phyloP scores from a whole-genome alignment of 2,329 filamentous ascomycete species.

The Orbilia blumenaviensis region DNA sequence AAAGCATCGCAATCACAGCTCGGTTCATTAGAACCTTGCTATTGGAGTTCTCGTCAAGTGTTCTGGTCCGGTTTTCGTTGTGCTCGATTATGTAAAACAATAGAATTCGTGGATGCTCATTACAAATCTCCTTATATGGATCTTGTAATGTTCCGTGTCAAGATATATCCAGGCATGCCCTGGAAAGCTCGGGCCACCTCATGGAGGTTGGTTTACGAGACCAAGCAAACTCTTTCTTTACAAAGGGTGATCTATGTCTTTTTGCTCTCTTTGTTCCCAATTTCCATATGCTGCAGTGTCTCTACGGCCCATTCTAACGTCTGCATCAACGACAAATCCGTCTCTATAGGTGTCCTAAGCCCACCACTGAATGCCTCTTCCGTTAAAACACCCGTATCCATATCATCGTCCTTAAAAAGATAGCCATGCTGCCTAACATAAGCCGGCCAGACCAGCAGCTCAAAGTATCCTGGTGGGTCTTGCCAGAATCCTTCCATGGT shows the following conservation, averaged over 20 bases:
- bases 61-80: too few relatives aligned
- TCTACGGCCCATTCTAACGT: slow-evolving; percentile 74
- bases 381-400: slow-evolving; percentile 68
- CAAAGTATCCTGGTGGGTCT: slow-evolving; percentile 92
- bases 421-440: slow-evolving; percentile 73
- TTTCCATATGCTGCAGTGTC: slow-evolving; percentile 4
- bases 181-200: too few relatives aligned
- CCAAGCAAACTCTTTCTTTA: too few relatives aligned
- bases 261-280: not conserved
- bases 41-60: not conserved
- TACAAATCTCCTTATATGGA: too few relatives aligned
- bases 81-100: too few relatives aligned
- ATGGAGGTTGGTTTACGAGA: too few relatives aligned
- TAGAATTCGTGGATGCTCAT: too few relatives aligned
- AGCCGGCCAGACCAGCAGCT: slow-evolving; percentile 94
- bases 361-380: slow-evolving; percentile 63
- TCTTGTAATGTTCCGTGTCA: too few relatives aligned
- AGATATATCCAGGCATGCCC: too few relatives aligned
- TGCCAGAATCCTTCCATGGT: slow-evolving; percentile 91
- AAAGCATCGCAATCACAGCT: slow-evolving; percentile 16
- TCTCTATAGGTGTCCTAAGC: slow-evolving; percentile 66
- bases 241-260: not conserved
- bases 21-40: not conserved
- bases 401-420: slow-evolving; percentile 76
- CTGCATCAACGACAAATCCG: slow-evolving; percentile 70